Evolutionary conservation across 2,329 filamentous ascomycete genomes (phyloP).

Genomic region (Ceratocystis colombiana): DNA sequence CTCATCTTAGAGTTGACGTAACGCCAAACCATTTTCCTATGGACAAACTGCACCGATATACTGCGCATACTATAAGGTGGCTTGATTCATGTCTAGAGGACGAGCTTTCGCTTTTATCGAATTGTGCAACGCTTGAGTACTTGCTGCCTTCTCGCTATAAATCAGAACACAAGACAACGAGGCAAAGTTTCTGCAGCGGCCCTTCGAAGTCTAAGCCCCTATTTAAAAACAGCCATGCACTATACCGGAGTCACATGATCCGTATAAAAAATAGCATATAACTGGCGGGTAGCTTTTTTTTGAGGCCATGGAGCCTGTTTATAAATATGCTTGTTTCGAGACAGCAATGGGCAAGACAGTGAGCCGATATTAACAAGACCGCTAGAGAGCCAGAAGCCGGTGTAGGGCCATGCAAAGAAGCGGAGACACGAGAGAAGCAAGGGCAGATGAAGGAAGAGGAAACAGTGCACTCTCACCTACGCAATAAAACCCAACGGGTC

Average conservation of each 20-base stretch:
- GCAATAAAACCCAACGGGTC: conserved; percentile 4
- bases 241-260: neutral
- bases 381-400: too few relatives aligned
- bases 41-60: too few relatives aligned
- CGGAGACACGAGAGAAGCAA: neutral
- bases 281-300: neutral
- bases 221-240: neutral
- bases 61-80: too few relatives aligned
- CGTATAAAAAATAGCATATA: neutral
- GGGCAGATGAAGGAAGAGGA: neutral
- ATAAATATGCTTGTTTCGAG: neutral
- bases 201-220: neutral
- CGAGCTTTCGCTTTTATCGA: too few relatives aligned
- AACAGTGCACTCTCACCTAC: conserved; percentile 7
- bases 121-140: neutral
- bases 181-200: neutral
- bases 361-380: too few relatives aligned
- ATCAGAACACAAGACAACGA: neutral
- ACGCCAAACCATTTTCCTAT: too few relatives aligned
- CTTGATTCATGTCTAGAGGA: too few relatives aligned
- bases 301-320: neutral
- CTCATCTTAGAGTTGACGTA: too few relatives aligned
- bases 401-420: too few relatives aligned
- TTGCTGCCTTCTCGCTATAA: neutral
- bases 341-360: too few relatives aligned